Evolutionary conservation across 2,329 filamentous ascomycete genomes (phyloP).

Genomic region (Cladobotryum mycophilum): DNA sequence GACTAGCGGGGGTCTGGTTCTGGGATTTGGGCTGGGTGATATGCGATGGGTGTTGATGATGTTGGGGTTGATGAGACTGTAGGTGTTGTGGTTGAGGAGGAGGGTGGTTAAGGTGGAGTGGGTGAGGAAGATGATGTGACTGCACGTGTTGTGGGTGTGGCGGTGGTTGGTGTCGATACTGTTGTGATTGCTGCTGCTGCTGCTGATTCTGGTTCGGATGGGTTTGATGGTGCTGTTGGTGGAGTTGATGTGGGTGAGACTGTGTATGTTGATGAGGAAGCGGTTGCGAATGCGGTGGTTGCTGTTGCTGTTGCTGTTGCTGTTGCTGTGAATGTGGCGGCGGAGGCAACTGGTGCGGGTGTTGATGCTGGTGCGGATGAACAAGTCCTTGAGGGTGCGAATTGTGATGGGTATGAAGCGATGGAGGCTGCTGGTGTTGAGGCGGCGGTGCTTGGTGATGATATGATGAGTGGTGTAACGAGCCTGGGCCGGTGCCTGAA

Average conservation of each 20-base stretch:
- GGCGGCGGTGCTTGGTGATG: slow-evolving; percentile 9
- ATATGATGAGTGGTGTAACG: slow-evolving; percentile 14
- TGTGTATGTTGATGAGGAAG: slow-evolving; percentile 5
- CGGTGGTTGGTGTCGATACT: slow-evolving; percentile 12
- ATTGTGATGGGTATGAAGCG: slow-evolving; percentile 16
- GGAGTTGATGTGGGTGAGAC: slow-evolving; percentile 14
- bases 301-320: slow-evolving; percentile 8
- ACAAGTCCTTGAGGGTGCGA: slow-evolving; percentile 14
- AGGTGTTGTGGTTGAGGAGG: slow-evolving; percentile 2
- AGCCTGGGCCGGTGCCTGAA: slow-evolving; percentile 15
- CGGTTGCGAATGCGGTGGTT: background rate
- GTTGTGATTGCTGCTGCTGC: background rate
- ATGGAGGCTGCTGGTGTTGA: slow-evolving; percentile 11
- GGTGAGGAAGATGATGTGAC: background rate
- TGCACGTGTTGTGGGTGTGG: slow-evolving; percentile 6
- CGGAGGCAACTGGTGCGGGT: slow-evolving; percentile 12
- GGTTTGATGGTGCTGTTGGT: background rate
- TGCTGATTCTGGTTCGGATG: slow-evolving; percentile 1
- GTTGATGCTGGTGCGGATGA: slow-evolving; percentile 20
- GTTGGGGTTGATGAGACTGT: background rate
- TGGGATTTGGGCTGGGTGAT: background rate
- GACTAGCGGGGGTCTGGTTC: slow-evolving; percentile 8
- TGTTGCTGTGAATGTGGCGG: slow-evolving; percentile 8
- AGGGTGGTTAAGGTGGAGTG: background rate
- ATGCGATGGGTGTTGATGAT: background rate